A percentile compares a stretch with the other conserved stretches of the same genome.
These are phyloP conservation scores for Aspergillus melleus DNA, from an alignment of 2,329 filamentous ascomycete genomes.

Conservation along the genomic window DNA sequence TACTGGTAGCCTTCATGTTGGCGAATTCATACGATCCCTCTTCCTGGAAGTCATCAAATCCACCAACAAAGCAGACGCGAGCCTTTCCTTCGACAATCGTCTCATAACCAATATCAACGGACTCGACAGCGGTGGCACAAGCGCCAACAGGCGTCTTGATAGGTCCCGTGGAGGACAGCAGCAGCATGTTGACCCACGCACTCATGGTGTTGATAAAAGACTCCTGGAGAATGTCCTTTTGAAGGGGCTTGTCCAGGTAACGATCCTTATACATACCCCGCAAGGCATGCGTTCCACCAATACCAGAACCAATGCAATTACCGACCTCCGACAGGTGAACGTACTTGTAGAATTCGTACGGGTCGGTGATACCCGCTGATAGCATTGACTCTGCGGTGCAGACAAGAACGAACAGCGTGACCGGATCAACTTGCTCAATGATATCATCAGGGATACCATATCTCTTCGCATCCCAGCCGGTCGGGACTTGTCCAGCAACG, in stretches of 20 bases:
- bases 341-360: conserved; percentile 99
- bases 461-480: conserved; percentile 93
- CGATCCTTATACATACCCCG: conserved; percentile 98
- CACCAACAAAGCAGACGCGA: conserved; percentile 94
- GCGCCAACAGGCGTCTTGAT: conserved; percentile 99
- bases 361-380: conserved; percentile 92
- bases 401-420: conserved; percentile 92
- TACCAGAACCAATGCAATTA: conserved; percentile 97
- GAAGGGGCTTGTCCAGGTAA: conserved; percentile 92
- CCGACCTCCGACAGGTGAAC: conserved; percentile 97
- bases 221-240: conserved; percentile 98
- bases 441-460: conserved; percentile 98
- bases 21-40: conserved; percentile 99
- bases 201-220: conserved; percentile 99
- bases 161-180: conserved; percentile 92
- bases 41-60: conserved; percentile 98
- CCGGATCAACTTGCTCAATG: conserved; percentile 93
- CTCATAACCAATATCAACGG: conserved; percentile 95
- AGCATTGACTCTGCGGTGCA: conserved; percentile 90
- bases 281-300: conserved; percentile 89
- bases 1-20: conserved; percentile 99
- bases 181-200: conserved; percentile 99
- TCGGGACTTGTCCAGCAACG: conserved; percentile 94
- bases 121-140: conserved; percentile 96
- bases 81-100: conserved; percentile 99